Evolutionary conservation across 805 yeast species (phyloP).

Genomic region (Candida palmyrensis): DNA sequence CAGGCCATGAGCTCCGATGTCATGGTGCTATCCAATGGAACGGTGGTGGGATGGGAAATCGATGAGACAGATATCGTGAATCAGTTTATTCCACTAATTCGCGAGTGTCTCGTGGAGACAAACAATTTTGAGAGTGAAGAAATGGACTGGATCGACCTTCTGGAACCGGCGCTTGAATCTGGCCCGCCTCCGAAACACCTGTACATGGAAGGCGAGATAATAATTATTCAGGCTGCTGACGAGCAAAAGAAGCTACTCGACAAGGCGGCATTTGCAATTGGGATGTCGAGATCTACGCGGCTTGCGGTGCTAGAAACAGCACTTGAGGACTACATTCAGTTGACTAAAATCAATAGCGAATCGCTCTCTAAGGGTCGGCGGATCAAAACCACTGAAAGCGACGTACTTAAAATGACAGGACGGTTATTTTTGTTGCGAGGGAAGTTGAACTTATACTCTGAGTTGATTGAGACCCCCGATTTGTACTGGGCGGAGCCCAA

Average conservation of each 20-base stretch:
- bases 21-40: constrained; percentile 69
- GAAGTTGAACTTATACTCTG: constrained; percentile 78
- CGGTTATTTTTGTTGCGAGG: constrained; percentile 72
- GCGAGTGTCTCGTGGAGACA: constrained; percentile 36
- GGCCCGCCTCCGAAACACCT: constrained; percentile 4
- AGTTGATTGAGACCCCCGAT: constrained; percentile 88
- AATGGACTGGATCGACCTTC: constrained; percentile 65
- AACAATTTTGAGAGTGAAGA: constrained; percentile 72
- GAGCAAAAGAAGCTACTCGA: constrained; percentile 53
- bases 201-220: constrained; percentile 59
- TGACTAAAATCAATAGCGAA: constrained; percentile 63
- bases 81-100: constrained; percentile 49
- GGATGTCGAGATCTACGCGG: constrained; percentile 81
- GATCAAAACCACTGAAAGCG: constrained; percentile 43
- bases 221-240: constrained; percentile 53
- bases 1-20: constrained; percentile 39
- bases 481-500: constrained; percentile 90
- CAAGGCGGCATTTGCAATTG: constrained; percentile 85
- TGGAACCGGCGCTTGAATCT: constrained; percentile 12
- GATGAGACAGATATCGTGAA: constrained; percentile 47
- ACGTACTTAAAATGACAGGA: constrained; percentile 68
- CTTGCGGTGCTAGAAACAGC: constrained; percentile 73
- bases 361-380: constrained; percentile 57
- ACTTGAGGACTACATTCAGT: constrained; percentile 60
- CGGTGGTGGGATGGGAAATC: constrained; percentile 81